These are phyloP conservation scores for Micractinium sp. DNA, from an alignment of 139 green algal genomes.

Conservation along the genomic window DNA sequence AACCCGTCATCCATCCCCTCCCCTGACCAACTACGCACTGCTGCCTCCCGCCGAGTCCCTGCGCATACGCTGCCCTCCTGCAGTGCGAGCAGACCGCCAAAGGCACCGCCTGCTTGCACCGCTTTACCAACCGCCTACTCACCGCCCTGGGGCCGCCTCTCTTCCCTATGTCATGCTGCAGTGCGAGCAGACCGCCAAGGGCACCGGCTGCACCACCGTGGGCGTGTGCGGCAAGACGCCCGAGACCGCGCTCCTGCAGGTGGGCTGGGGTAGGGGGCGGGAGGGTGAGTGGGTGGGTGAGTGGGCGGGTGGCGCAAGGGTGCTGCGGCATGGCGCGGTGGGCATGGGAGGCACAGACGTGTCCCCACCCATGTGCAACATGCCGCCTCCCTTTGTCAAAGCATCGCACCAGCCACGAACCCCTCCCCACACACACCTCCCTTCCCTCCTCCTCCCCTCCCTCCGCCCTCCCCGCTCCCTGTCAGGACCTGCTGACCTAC, in stretches of 20 bases:
- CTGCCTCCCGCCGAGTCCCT: too few relatives aligned
- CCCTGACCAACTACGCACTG: neutral
- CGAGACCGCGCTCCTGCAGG: slow-evolving; percentile 14
- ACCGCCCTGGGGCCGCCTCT: too few relatives aligned
- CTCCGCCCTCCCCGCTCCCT: slow-evolving; percentile 6
- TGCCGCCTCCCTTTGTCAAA: neutral
- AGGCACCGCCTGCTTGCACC: slow-evolving; percentile 27
- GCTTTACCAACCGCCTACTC: too few relatives aligned
- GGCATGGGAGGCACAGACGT: too few relatives aligned
- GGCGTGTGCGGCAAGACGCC: slow-evolving; percentile 35
- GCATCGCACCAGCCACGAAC: neutral
- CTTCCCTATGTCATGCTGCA: too few relatives aligned
- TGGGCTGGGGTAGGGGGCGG: neutral
- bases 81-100: slow-evolving; percentile 25
- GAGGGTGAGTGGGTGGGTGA: neutral
- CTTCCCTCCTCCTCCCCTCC: neutral
- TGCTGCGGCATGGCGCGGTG: neutral
- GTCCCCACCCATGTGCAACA: too few relatives aligned
- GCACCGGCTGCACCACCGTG: slow-evolving; percentile 28
- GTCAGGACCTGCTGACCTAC: slow-evolving; percentile 72
- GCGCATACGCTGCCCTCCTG: neutral
- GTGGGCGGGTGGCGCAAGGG: neutral
- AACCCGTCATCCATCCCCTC: neutral
- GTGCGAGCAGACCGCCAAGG: slow-evolving; percentile 19
- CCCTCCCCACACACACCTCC: neutral